These are phyloP conservation scores for Laguncularia racemosa DNA, from an alignment of 345 rosid species.

Conservation along the genomic window DNA sequence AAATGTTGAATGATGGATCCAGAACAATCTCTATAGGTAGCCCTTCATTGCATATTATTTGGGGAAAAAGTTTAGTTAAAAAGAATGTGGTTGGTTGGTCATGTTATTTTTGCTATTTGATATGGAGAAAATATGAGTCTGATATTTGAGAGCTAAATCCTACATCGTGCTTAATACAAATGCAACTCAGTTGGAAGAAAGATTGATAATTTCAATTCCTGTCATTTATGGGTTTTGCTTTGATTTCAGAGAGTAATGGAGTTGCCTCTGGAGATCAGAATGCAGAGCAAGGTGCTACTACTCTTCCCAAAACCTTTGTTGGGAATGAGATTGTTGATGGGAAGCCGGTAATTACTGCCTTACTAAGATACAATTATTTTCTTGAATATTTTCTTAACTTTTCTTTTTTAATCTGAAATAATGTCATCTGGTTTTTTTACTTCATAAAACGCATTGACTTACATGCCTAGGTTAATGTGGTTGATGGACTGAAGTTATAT, in stretches of 20 bases:
- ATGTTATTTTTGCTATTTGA: too few species aligned
- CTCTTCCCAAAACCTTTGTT: constrained; percentile 47
- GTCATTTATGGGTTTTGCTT: constrained; percentile 8
- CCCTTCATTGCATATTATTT: neutral
- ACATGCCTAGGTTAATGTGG: constrained; percentile 70
- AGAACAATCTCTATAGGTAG: constrained; percentile 42
- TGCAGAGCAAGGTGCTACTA: constrained; percentile 33
- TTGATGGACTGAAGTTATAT: constrained; percentile 78
- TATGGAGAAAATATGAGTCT: too few species aligned
- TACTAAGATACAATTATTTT: constrained; percentile 9
- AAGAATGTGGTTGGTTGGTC: too few species aligned
- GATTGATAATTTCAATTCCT: neutral
- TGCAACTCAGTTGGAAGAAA: neutral
- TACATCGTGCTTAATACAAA: neutral
- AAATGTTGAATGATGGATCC: constrained; percentile 24
- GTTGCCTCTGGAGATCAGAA: constrained; percentile 24
- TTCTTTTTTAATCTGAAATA: neutral
- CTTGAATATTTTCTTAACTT: constrained; percentile 3
- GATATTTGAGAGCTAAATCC: neutral
- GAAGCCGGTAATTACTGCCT: constrained; percentile 41
- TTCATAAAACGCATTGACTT: constrained; percentile 7
- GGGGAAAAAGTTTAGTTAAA: neutral
- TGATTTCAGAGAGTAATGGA: constrained; percentile 38
- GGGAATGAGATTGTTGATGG: constrained; percentile 64
- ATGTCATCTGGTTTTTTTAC: constrained; percentile 6